A percentile compares a stretch with the other conserved stretches of the same genome.
phyloP scores from a whole-genome alignment of 495 filamentous ascomycete genomes.

The Penicillium ucsense region DNA sequence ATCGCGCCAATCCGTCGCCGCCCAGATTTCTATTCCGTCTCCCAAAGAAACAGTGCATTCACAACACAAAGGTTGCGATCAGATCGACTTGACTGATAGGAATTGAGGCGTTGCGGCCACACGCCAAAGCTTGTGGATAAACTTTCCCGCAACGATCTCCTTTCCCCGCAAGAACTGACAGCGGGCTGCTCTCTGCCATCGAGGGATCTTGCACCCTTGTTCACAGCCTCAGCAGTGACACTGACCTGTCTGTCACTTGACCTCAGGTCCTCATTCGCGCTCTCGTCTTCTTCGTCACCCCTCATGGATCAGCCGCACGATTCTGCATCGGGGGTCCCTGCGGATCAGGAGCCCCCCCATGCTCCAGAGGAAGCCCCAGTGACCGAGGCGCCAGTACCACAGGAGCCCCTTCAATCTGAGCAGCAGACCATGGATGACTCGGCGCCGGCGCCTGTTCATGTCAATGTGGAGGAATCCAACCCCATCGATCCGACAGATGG shows the following conservation, averaged over 20 bases:
- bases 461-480: conserved; percentile 21
- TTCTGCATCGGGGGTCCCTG: conserved; percentile 13
- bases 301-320: conserved; percentile 24
- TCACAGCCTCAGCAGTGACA: neutral
- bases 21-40: neutral
- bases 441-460: conserved; percentile 11
- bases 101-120: neutral
- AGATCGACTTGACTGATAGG: neutral
- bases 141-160: conserved; percentile 8
- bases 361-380: conserved; percentile 16
- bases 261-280: neutral
- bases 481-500: conserved; percentile 24
- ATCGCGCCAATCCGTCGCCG: neutral
- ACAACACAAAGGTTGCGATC: neutral
- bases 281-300: neutral
- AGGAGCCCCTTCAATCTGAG: conserved; percentile 9
- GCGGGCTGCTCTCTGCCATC: neutral
- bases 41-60: neutral
- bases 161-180: conserved; percentile 15
- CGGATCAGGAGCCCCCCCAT: conserved; percentile 20
- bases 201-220: conserved; percentile 5
- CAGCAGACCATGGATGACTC: conserved; percentile 11
- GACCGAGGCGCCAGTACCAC: conserved; percentile 5
- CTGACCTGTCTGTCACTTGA: too few species aligned
- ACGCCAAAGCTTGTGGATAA: conserved; percentile 8